phyloP scores from a whole-genome alignment of 2,329 filamentous ascomycete genomes.

The Cladophialophora carrionii region DNA sequence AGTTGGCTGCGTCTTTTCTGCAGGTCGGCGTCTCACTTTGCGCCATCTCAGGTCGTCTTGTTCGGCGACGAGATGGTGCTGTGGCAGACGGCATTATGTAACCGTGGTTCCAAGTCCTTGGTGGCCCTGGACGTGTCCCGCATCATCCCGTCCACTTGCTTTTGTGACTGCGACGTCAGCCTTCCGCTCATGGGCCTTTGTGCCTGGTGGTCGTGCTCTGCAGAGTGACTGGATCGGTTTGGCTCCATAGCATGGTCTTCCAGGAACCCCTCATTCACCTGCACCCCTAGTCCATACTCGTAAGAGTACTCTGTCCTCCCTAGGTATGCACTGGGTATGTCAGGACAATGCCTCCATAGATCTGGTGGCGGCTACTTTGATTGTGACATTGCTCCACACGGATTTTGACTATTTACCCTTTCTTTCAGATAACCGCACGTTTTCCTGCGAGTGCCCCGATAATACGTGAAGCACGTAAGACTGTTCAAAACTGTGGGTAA shows the following conservation, averaged over 20 bases:
- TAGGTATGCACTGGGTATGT: background rate
- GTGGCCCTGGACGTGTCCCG: background rate
- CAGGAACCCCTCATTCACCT: background rate
- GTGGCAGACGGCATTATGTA: background rate
- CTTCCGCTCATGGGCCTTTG: background rate
- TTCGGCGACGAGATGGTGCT: background rate
- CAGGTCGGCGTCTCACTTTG: background rate
- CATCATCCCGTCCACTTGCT: constrained; percentile 7
- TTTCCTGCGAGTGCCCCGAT: background rate
- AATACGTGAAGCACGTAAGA: background rate
- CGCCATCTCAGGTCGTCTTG: background rate
- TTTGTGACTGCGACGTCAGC: background rate
- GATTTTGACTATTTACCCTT: background rate
- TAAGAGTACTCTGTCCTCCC: too few species aligned
- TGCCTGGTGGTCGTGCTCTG: background rate
- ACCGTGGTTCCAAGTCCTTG: background rate
- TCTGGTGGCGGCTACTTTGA: background rate
- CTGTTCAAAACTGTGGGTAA: background rate
- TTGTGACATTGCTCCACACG: background rate
- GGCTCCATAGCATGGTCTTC: background rate
- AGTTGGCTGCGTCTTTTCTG: background rate
- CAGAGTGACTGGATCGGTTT: background rate
- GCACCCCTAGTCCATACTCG: background rate
- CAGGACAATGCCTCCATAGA: background rate
- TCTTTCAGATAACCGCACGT: background rate